Evolutionary conservation across 257 asterid genomes (phyloP), one percentile per base, ranked within the genome.

Genomic region (Lycium barbarum): DNA sequence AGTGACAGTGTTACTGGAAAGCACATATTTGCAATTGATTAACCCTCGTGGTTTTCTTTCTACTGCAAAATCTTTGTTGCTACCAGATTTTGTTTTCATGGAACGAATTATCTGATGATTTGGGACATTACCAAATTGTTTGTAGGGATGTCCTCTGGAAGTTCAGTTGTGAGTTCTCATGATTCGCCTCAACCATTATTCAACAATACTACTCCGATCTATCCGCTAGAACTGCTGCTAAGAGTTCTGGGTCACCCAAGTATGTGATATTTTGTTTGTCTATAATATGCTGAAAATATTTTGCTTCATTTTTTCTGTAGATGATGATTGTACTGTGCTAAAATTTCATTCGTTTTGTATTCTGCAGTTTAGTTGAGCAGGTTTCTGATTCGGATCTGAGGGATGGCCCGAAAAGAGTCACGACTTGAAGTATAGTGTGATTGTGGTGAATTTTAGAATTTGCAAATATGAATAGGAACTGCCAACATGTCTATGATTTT

Each of bases 131-230:
- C 55, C 57, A n/a, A 72, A 72, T 18, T 82, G 58, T 61, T 57
- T 55, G 79, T 87, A 87, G 91, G 91, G 8, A 85, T 87, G 84
- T 83, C 88, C 65, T 89, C 88, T 83, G 70, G 88, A 85, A 58
- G 88, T 49, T 65, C 88, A n/a, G 62, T 66, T 61, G 68, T 71
- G 55, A 83, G 81, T 49, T 62, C 84, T 47, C 83, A 61, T 58
- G 72, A 85, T 45, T 22, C 87, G 51, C 51, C 81, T 59, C 74
- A 73, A 40, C 20, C 86, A 61, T 82, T 20, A 80, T 71, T 83
- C 84, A 66, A 49, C 84, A 87, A 76, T 63, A 85, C 83, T 84
- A 51, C 45, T 63, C 15, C 36, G 70, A 73, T 38, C 76, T 81
- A 11, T 79, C 87, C 2, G 82, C 66, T 7, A 87, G 45, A 62